Conservation (phyloP, 768 basidiomycete species). For the Fomitopsis serialis region DNA sequence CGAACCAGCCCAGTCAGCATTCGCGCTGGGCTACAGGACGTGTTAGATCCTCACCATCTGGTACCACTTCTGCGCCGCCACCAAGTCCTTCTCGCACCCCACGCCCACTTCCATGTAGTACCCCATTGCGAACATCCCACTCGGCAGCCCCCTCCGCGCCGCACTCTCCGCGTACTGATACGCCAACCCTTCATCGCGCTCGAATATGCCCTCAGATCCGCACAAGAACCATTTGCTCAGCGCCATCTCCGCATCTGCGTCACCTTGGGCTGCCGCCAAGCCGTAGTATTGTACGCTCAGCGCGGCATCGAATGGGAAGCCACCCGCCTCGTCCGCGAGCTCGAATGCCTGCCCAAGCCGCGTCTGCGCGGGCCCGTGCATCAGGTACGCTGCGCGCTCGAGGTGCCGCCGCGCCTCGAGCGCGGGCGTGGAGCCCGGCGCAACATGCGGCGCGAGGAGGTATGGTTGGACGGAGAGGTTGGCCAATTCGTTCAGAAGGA, state of each 20-base stretch:
- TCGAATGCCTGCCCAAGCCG: conserved; percentile 92
- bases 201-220: conserved; percentile 71
- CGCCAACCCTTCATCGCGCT: conserved; percentile 84
- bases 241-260: conserved; percentile 94
- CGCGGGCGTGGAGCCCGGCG: conserved; percentile 38
- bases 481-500: conserved; percentile 82
- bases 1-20: neutral
- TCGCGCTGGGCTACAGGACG: neutral
- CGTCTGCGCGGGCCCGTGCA: conserved; percentile 84
- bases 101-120: conserved; percentile 95
- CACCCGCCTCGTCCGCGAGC: conserved; percentile 69
- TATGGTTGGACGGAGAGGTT: conserved; percentile 47
- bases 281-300: conserved; percentile 88
- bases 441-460: conserved; percentile 51
- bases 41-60: conserved; percentile 35
- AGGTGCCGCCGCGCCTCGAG: conserved; percentile 72
- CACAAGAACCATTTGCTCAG: conserved; percentile 97
- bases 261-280: conserved; percentile 77
- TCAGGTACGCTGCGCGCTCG: conserved; percentile 80
- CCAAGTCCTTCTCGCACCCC: conserved; percentile 60
- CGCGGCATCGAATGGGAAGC: conserved; percentile 80
- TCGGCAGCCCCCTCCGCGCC: conserved; percentile 64
- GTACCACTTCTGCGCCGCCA: conserved; percentile 77
- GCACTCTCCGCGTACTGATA: conserved; percentile 89
- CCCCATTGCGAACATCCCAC: conserved; percentile 93